These are phyloP conservation scores for Amborella trichopoda DNA, from an alignment of 164 flowering plant genomes.

Conservation along the genomic window DNA sequence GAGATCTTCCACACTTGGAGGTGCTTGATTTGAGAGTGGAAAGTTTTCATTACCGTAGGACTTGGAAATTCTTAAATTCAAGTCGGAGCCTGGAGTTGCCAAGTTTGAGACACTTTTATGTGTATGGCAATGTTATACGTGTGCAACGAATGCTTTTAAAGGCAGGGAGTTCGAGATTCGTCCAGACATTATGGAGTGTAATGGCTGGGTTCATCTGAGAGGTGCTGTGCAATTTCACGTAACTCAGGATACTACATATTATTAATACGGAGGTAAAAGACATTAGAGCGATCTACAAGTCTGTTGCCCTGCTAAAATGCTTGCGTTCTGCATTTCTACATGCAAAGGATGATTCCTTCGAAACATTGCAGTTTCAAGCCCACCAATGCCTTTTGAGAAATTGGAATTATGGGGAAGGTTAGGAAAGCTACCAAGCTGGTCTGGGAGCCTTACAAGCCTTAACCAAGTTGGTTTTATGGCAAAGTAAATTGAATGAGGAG, in stretches of 20 bases:
- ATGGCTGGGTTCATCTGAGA: too few relatives aligned
- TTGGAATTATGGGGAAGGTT: background rate
- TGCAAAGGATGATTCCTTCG: background rate
- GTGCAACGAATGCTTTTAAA: too few relatives aligned
- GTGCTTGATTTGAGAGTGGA: too few relatives aligned
- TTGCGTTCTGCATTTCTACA: background rate
- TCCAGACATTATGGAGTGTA: too few relatives aligned
- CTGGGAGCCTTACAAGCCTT: background rate
- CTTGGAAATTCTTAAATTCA: too few relatives aligned
- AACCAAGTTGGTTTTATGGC: background rate
- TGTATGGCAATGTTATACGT: too few relatives aligned
- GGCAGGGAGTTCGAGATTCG: too few relatives aligned
- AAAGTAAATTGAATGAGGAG: background rate
- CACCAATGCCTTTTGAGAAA: background rate
- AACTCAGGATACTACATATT: background rate
- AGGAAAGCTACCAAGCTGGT: background rate
- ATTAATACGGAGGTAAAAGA: background rate
- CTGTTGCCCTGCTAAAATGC: background rate
- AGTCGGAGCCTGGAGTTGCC: too few relatives aligned
- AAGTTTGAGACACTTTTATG: too few relatives aligned
- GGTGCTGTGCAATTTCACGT: too few relatives aligned
- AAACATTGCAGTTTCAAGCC: background rate
- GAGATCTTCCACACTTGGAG: too few relatives aligned
- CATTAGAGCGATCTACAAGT: background rate
- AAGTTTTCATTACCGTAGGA: too few relatives aligned